These are phyloP conservation scores for Cordyceps tenuipes DNA, from an alignment of 2,329 filamentous ascomycete genomes.

Conservation along the genomic window DNA sequence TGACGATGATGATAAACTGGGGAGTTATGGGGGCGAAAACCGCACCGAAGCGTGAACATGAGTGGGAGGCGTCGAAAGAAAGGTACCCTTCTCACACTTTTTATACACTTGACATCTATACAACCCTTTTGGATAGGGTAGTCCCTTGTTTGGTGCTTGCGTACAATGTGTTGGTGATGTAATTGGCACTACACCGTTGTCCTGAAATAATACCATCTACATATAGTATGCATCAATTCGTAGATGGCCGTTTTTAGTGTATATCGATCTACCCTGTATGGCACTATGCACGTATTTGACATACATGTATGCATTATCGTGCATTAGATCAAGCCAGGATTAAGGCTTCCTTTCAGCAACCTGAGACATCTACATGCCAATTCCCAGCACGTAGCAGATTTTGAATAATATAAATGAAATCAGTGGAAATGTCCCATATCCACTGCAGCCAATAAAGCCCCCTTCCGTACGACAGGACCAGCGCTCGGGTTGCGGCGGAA, in stretches of 20 bases:
- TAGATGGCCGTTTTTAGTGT: no score
- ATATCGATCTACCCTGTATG: no score
- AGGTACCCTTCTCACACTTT: neutral
- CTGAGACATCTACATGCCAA: neutral
- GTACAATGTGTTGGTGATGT: neutral
- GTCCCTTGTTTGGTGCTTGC: no score
- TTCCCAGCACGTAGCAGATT: no score
- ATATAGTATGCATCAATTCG: no score
- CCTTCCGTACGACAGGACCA: neutral
- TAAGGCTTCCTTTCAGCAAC: no score
- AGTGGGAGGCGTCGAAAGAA: neutral
- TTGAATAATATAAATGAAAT: neutral
- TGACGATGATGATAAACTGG: neutral
- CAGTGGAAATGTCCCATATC: neutral
- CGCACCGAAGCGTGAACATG: neutral
- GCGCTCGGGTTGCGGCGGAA: slow-evolving; percentile 9
- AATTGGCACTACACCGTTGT: no score
- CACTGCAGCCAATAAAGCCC: neutral
- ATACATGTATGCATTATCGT: no score
- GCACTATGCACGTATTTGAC: no score
- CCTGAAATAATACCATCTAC: no score
- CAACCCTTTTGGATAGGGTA: neutral
- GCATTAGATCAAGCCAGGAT: no score
- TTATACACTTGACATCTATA: neutral
- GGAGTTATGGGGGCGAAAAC: neutral